These are phyloP conservation scores for Microdochium bolleyi DNA, from an alignment of 2,329 filamentous ascomycete species.

Conservation along the genomic window DNA sequence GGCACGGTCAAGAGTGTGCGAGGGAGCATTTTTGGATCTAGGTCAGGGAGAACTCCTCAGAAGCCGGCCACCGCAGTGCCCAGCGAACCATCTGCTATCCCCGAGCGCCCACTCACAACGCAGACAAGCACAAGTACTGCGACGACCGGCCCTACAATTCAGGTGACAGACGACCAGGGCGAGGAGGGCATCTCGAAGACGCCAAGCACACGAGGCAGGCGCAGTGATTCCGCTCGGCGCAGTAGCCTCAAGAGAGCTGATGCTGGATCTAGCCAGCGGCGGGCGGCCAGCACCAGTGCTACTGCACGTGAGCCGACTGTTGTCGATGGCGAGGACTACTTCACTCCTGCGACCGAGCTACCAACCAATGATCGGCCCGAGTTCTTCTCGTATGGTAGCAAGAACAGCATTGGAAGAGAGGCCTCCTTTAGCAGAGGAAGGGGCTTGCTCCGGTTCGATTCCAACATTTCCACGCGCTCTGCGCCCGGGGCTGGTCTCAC, in stretches of 20 bases:
- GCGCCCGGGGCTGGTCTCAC: constrained; percentile 3
- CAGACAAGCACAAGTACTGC: constrained; percentile 36
- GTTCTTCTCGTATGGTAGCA: constrained; percentile 34
- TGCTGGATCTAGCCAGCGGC: constrained; percentile 37
- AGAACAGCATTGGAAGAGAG: constrained; percentile 27
- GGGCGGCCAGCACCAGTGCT: constrained; percentile 34
- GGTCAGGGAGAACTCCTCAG: constrained; percentile 29
- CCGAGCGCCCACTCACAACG: constrained; percentile 32
- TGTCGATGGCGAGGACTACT: constrained; percentile 42
- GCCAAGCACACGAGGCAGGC: constrained; percentile 28
- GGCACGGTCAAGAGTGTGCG: constrained; percentile 63
- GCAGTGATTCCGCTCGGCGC: constrained; percentile 39
- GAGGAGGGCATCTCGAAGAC: constrained; percentile 26
- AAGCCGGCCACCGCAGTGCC: constrained; percentile 27
- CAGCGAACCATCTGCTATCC: constrained; percentile 17
- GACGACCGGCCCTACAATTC: constrained; percentile 61
- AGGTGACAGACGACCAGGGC: constrained; percentile 62
- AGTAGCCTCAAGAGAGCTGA: constrained; percentile 47
- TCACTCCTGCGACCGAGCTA: constrained; percentile 35
- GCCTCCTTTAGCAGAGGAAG: constrained; percentile 35
- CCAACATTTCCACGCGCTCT: constrained; percentile 26
- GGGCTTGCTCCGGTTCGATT: constrained; percentile 35
- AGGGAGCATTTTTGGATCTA: constrained; percentile 71
- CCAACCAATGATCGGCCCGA: constrained; percentile 27
- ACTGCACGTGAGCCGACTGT: constrained; percentile 29